These are phyloP conservation scores for Clarireedia sp. DNA, from an alignment of 2,329 filamentous ascomycete genomes.

Conservation along the genomic window DNA sequence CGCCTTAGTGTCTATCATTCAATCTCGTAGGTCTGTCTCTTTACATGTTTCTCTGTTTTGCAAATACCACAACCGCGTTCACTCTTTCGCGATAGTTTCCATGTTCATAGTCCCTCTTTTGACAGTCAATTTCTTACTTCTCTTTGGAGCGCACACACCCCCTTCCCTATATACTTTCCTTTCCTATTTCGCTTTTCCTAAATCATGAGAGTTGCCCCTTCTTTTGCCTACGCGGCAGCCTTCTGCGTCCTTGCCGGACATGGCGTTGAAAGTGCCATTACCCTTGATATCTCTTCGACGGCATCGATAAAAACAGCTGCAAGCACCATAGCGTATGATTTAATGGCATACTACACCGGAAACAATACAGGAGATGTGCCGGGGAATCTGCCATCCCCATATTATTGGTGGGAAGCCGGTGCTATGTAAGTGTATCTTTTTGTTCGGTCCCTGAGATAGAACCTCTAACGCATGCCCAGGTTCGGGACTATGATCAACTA, in stretches of 20 bases:
- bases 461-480: not conserved
- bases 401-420: constrained; percentile 26
- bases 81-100: not conserved
- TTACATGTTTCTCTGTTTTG: not conserved
- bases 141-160: not conserved
- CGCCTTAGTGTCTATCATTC: not conserved
- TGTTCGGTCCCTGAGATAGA: not conserved
- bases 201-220: constrained; percentile 3
- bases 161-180: not conserved
- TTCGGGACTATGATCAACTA: constrained; percentile 64
- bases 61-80: not conserved
- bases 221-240: not conserved
- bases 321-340: constrained; percentile 34
- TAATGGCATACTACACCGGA: constrained; percentile 44
- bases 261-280: constrained; percentile 6
- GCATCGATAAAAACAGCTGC: constrained; percentile 27
- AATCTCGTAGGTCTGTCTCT: not conserved
- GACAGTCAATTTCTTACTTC: not conserved
- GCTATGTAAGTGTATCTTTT: constrained; percentile 43
- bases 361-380: constrained; percentile 39
- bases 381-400: constrained; percentile 36
- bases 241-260: constrained; percentile 4
- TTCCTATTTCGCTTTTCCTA: not conserved
- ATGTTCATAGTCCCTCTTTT: constrained; percentile 4
- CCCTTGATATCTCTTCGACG: constrained; percentile 9